Conservation (phyloP, 1,284 basidiomycete genomes). For the Peniophora sp. region DNA sequence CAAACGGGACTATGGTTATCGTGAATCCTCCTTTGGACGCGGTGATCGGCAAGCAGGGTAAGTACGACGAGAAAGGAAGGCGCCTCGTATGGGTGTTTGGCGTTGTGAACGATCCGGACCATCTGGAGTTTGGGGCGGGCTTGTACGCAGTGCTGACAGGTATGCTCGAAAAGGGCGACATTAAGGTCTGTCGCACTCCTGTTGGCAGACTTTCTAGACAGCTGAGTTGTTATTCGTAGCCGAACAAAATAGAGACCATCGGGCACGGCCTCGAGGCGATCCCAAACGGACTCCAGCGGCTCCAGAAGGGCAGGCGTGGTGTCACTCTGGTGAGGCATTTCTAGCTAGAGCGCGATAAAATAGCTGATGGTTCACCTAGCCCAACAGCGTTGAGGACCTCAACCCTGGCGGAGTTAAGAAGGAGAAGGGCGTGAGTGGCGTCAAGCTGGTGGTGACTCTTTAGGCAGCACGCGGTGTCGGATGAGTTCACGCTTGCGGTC, state of each 20-base stretch:
- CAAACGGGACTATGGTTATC: slow-evolving; percentile 7
- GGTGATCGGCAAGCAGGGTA: neutral
- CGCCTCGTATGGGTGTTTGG: slow-evolving; percentile 18
- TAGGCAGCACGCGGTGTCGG: too few species aligned
- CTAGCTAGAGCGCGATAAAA: too few species aligned
- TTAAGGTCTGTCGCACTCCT: neutral
- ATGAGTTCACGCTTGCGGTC: too few species aligned
- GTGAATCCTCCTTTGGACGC: slow-evolving; percentile 6
- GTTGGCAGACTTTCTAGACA: neutral
- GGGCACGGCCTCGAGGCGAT: neutral
- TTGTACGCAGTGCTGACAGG: slow-evolving; percentile 8
- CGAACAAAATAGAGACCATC: neutral
- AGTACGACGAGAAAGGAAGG: slow-evolving; percentile 17
- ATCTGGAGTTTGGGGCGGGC: slow-evolving; percentile 16
- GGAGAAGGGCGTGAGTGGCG: too few species aligned
- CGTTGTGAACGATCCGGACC: slow-evolving; percentile 14
- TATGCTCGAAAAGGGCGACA: neutral
- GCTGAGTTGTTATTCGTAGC: neutral
- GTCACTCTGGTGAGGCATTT: too few species aligned
- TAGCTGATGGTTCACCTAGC: too few species aligned
- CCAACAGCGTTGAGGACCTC: too few species aligned
- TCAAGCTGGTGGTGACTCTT: too few species aligned
- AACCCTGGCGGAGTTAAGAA: too few species aligned
- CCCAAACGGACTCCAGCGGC: neutral
- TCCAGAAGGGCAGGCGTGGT: too few species aligned